Percentiles rank a stretch among this genome's conserved stretches.
phyloP scores from a whole-genome alignment of 2,329 filamentous ascomycete genomes.

The Pleochaeta shiraiana region DNA sequence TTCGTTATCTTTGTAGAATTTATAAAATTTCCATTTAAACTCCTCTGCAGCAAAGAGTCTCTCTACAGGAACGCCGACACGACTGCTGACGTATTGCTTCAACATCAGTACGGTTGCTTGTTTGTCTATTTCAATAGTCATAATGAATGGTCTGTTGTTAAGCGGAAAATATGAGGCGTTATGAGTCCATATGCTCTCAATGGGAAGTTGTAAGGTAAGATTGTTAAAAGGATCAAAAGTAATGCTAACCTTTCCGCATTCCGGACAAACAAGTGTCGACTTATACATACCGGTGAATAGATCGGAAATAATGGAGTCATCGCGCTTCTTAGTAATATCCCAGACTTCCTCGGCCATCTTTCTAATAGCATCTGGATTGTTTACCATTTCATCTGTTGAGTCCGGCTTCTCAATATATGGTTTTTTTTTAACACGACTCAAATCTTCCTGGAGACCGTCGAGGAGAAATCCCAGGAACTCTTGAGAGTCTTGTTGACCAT shows the following conservation, averaged over 20 bases:
- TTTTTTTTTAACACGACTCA: conserved; percentile 87
- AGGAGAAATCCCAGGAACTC: conserved; percentile 91
- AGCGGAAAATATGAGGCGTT: conserved; percentile 59
- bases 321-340: conserved; percentile 76
- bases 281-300: conserved; percentile 98
- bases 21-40: conserved; percentile 69
- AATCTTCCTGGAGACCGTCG: conserved; percentile 83
- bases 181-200: conserved; percentile 63
- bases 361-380: conserved; percentile 56
- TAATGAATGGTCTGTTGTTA: conserved; percentile 42
- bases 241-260: conserved; percentile 87
- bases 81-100: conserved; percentile 47
- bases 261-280: conserved; percentile 82
- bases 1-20: conserved; percentile 51
- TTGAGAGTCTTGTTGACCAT: conserved; percentile 92
- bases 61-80: conserved; percentile 39
- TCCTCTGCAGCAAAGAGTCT: conserved; percentile 65
- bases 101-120: conserved; percentile 45
- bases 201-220: conserved; percentile 71
- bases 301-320: conserved; percentile 89
- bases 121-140: conserved; percentile 65
- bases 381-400: conserved; percentile 89
- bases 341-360: conserved; percentile 76
- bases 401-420: conserved; percentile 96
- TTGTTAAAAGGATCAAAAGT: conserved; percentile 98